phyloP scores from a whole-genome alignment of 768 basidiomycete genomes.

The Tulasnella sp. region DNA sequence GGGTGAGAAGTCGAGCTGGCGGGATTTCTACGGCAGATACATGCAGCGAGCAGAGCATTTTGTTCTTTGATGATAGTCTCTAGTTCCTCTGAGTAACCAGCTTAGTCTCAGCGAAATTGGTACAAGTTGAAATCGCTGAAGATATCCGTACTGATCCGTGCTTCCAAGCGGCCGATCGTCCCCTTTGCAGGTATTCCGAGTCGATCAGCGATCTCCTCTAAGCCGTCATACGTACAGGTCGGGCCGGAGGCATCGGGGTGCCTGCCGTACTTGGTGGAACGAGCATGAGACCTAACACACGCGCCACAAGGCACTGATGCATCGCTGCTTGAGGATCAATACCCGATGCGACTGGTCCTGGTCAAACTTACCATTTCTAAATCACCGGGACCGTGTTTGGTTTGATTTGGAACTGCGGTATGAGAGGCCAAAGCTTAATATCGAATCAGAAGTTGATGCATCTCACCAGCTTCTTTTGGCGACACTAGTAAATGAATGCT shows the following conservation, averaged over 20 bases:
- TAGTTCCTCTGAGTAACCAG: not conserved
- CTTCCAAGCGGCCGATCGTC: not conserved
- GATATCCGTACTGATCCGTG: not conserved
- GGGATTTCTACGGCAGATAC: not conserved
- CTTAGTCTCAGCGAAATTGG: no score
- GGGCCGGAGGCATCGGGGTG: not conserved
- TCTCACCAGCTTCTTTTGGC: conserved; percentile 3
- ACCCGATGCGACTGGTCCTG: no score
- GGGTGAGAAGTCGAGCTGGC: no score
- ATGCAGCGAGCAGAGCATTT: not conserved
- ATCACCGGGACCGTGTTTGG: not conserved
- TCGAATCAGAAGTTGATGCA: not conserved
- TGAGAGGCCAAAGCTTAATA: not conserved
- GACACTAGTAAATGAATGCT: not conserved
- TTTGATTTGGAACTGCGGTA: not conserved
- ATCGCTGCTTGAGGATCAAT: not conserved
- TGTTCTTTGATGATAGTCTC: no score
- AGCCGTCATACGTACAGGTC: conserved; percentile 2
- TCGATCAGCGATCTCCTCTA: not conserved
- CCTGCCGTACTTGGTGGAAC: not conserved
- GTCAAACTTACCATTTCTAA: conserved; percentile 8
- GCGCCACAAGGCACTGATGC: not conserved
- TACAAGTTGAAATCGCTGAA: not conserved
- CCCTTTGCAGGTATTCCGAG: not conserved
- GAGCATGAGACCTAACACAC: conserved; percentile 3